These are phyloP conservation scores for Sambucus nigra DNA, from an alignment of 129 eudicot genomes.

Conservation along the genomic window DNA sequence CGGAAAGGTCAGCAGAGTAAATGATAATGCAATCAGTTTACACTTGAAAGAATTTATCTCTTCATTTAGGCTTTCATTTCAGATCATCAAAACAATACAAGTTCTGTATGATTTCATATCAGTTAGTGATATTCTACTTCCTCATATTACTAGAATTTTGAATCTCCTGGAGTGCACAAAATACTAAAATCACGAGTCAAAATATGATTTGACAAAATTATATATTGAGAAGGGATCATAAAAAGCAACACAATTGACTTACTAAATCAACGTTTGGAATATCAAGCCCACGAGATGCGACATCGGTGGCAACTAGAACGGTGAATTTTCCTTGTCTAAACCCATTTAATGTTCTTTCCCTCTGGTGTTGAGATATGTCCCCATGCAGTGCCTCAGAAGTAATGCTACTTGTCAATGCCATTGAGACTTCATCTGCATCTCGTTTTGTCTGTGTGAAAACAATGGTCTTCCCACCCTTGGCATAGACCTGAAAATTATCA, in stretches of 20 bases:
- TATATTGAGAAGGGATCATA: neutral
- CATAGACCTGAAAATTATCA: slow-evolving; percentile 62
- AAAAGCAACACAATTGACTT: slow-evolving; percentile 19
- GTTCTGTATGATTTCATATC: too few relatives aligned
- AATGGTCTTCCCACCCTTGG: slow-evolving; percentile 96
- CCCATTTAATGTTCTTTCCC: slow-evolving; percentile 85
- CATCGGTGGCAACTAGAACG: slow-evolving; percentile 98
- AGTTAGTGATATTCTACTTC: too few relatives aligned
- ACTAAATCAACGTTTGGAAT: slow-evolving; percentile 95
- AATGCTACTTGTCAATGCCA: slow-evolving; percentile 68
- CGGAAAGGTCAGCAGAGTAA: too few relatives aligned
- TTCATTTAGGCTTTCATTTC: too few relatives aligned
- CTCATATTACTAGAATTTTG: too few relatives aligned
- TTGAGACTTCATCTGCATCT: slow-evolving; percentile 96
- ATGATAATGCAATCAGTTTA: too few relatives aligned
- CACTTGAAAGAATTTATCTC: too few relatives aligned
- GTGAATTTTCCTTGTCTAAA: slow-evolving; percentile 92
- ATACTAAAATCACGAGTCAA: neutral
- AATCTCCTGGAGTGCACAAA: too few relatives aligned
- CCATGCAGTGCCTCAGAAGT: slow-evolving; percentile 97
- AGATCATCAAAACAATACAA: too few relatives aligned
- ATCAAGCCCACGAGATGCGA: slow-evolving; percentile 97
- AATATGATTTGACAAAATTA: neutral
- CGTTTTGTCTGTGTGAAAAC: slow-evolving; percentile 92
- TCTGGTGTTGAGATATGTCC: slow-evolving; percentile 97